Conservation (phyloP, 2,329 filamentous ascomycete genomes). For the Scytalidium sp. region DNA sequence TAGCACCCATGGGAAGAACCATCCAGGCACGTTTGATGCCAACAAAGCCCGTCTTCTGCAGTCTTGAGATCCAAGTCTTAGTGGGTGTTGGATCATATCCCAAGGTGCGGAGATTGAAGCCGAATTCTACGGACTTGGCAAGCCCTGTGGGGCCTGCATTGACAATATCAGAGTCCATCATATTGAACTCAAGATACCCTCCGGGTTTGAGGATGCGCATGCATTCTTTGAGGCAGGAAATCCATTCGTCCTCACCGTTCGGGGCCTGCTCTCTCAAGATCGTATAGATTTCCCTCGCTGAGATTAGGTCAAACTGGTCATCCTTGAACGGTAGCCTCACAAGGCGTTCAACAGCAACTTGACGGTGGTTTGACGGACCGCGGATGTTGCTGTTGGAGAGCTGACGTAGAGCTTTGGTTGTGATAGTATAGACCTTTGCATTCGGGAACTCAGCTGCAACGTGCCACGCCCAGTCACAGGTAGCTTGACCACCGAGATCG, state of each 20-base stretch:
- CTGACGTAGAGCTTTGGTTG: constrained; percentile 68
- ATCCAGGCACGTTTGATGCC: constrained; percentile 83
- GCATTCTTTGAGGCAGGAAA: constrained; percentile 79
- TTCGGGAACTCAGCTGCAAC: constrained; percentile 82
- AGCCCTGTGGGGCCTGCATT: constrained; percentile 77
- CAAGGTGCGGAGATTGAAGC: constrained; percentile 81
- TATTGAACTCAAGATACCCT: constrained; percentile 85
- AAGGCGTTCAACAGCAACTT: constrained; percentile 72
- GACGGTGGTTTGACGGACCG: constrained; percentile 83
- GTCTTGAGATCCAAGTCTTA: constrained; percentile 72
- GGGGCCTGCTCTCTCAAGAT: constrained; percentile 72
- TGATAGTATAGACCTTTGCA: constrained; percentile 84
- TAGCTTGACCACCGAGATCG: constrained; percentile 80
- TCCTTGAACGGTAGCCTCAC: constrained; percentile 82
- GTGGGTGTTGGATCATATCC: constrained; percentile 87
- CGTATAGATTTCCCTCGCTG: constrained; percentile 80
- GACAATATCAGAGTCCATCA: constrained; percentile 88
- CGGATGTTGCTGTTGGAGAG: constrained; percentile 72
- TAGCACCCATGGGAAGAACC: constrained; percentile 76
- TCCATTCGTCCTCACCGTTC: constrained; percentile 79
- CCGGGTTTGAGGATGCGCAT: constrained; percentile 86
- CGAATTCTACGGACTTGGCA: constrained; percentile 87
- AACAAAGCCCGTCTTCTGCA: constrained; percentile 74
- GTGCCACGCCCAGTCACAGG: constrained; percentile 96
- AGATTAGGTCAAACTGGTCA: constrained; percentile 87